Base-by-base conservation (phyloP, 208 protist genomes). In the Acanthamoeba royreba region DNA sequence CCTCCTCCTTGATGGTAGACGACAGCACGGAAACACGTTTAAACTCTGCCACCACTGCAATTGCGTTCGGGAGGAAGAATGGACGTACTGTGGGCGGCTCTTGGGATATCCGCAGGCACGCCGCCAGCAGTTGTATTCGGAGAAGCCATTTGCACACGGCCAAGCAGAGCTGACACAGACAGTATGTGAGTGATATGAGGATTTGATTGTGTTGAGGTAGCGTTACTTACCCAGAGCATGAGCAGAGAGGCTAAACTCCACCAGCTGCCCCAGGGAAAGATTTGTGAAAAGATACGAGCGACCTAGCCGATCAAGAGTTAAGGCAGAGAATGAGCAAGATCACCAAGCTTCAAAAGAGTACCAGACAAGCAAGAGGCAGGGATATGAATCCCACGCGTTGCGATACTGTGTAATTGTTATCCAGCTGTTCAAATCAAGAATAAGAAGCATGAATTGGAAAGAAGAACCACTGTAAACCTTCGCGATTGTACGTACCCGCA, bases 361-460 rank as follows among this genome's bases (percentile, higher is more conserved):
- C 85, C 85, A 92, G 61, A 77, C 86, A 92, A 7, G 55, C 86
- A 22, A 92, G 40, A 1, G 86, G 86, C 13, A 92, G 58, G n/a
- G 86, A 53, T 9, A 92, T 77, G 45, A 92, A 92, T 19, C 86
- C 86, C 40, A 92, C 61, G 9, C 86, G 19, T 43, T 53, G 52
- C 5, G 86, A 92, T 19, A 92, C 86, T 2, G 86, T 38, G 45
- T 92, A 92, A 55, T 92, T 92, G 45, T 92, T 92, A 25, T 92
- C 86, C 35, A 92, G 61, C 45, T 92, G 1, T 46, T n/a, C n/a
- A 25, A 91, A 63, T 13, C 7, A 55, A 63, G 25, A 8, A 74
- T n/a, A 43, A 77, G 55, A 52, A 91, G 28, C 11, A 63, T 61
- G 13, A 52, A 33, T 2, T 2, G 43, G n/a, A 15, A 22, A 3